Base-by-base conservation (phyloP, 805 yeast species). In the Priceomyces fermenticarens region DNA sequence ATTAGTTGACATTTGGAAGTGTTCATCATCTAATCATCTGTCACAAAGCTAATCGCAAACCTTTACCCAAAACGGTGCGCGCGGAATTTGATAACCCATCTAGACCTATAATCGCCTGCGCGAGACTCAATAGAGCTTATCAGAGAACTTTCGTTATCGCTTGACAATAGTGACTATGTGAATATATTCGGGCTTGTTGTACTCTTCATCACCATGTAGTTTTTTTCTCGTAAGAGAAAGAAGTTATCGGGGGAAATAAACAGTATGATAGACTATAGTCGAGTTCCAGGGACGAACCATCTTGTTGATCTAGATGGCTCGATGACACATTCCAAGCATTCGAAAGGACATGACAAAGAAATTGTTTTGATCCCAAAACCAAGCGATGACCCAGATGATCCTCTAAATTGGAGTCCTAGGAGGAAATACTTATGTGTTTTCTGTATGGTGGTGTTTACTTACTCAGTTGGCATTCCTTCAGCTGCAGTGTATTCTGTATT, bases 361-460 rank as follows among this genome's bases (percentile, higher is more conserved):
- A 32, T 38, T 23, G 34, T 38, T 8, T 38, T 31, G 14, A 32
- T 38, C 9, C 88, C 89, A 26, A 77, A 77, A 8, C 89, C 89
- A 2, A 73, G 84, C 0, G 78, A 73, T 38, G 81, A 81, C 45
- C 85, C 87, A 6, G 77, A 82, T 48, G 89, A 83, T 52, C 88
- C 88, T 1, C 62, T 83, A 41, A 81, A 80, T 51, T 83, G 88
- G 88, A 40, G 76, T 1, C 57, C 51, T 16, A 46, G 53, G 30
- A 67, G 85, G 37, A 81, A 81, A 51, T 57, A 63, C 58, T 33
- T 74, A 28, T 70, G 73, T 32, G 27, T 42, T 9, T 32, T 38
- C 7, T 38, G 33, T n/a, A 25, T 42, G 9, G 53, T 46, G 48
- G 43, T 44, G 3, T 41, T 43, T n/a, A 42, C 49, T 16, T 43